Evolutionary conservation across 2,329 filamentous ascomycete species (phyloP).

Genomic region (Fusarium tupiense): DNA sequence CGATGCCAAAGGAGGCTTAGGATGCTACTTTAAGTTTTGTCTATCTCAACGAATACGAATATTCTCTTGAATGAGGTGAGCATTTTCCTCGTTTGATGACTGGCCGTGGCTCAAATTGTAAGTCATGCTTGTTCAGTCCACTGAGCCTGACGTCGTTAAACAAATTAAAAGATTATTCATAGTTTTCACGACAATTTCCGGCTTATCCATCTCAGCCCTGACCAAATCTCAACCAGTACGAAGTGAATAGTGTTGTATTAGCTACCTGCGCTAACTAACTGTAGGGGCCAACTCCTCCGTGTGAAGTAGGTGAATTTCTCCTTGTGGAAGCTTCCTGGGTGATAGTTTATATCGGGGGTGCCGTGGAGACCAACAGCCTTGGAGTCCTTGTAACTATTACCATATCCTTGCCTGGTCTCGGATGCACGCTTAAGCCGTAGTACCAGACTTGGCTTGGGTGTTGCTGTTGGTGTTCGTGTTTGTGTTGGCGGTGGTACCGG

Average conservation of each 20-base stretch:
- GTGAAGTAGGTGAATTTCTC: background rate
- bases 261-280: background rate
- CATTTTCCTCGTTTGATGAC: no score
- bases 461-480: background rate
- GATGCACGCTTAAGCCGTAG: no score
- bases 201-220: no score
- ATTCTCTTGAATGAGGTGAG: background rate
- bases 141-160: background rate
- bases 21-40: no score
- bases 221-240: background rate
- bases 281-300: background rate
- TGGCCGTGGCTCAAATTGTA: no score
- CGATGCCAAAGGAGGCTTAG: background rate
- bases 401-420: background rate
- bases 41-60: background rate
- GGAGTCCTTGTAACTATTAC: background rate
- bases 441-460: background rate
- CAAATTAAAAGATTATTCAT: no score
- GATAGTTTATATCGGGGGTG: accelerated
- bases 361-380: background rate
- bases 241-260: background rate
- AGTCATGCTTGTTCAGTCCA: background rate
- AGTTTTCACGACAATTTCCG: no score
- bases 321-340: background rate
- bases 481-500: background rate